These are phyloP conservation scores for Kregervanrija delftensis DNA, from an alignment of 805 yeast genomes.

Conservation along the genomic window DNA sequence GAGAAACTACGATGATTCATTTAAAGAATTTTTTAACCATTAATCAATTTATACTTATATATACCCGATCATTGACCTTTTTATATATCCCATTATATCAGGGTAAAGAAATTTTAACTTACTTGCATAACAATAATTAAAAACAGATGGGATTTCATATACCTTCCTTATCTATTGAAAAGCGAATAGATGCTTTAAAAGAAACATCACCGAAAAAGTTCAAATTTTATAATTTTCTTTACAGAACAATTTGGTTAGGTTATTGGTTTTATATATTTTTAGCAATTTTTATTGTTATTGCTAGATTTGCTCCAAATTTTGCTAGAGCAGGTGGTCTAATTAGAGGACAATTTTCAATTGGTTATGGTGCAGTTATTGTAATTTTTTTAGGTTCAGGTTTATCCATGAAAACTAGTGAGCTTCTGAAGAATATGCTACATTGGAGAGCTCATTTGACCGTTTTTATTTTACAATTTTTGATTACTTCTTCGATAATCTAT, in stretches of 20 bases:
- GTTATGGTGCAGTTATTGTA: constrained; percentile 83
- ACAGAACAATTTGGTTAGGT: constrained; percentile 12
- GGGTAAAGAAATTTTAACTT: constrained; percentile 1
- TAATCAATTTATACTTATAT: not conserved
- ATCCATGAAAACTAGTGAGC: constrained; percentile 58
- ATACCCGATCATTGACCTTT: not conserved
- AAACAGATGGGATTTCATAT: constrained; percentile 1
- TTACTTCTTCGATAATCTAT: constrained; percentile 43
- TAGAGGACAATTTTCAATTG: constrained; percentile 66
- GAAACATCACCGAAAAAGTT: constrained; percentile 5
- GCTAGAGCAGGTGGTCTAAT: constrained; percentile 79
- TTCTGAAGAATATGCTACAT: constrained; percentile 53
- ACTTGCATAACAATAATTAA: not conserved
- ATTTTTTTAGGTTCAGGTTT: constrained; percentile 78
- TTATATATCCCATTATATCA: not conserved
- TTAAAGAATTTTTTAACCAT: not conserved
- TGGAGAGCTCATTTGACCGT: constrained; percentile 82
- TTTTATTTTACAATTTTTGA: constrained; percentile 56
- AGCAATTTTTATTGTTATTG: constrained; percentile 68
- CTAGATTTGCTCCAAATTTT: constrained; percentile 72
- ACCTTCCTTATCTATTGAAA: constrained; percentile 5
- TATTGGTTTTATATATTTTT: constrained; percentile 77
- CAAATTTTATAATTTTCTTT: constrained; percentile 7
- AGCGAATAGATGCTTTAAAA: constrained; percentile 5
- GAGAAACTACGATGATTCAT: not conserved